A percentile compares a stretch with the other conserved stretches of the same genome.
Conservation (phyloP, 192 early-diverging fungal species). For the Backusella westeae region DNA sequence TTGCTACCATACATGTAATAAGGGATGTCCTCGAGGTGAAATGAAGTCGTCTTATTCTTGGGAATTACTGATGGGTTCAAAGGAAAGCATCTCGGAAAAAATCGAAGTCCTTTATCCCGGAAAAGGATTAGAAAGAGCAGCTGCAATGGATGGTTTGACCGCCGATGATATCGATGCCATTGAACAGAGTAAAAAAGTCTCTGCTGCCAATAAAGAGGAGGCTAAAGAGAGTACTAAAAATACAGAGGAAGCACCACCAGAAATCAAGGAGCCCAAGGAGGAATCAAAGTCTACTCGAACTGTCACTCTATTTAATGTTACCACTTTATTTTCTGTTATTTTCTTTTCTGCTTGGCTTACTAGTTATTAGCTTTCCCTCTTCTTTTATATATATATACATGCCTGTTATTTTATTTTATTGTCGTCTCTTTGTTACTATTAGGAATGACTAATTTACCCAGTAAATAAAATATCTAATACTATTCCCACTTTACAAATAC, state of each 20-base stretch:
- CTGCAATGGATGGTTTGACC: constrained; percentile 9
- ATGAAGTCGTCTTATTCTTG: constrained; percentile 33
- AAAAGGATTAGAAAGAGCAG: constrained; percentile 10
- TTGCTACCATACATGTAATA: constrained; percentile 44
- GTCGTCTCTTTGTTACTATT: not conserved
- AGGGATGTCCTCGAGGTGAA: constrained; percentile 33
- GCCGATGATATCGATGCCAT: not conserved
- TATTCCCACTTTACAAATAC: too few species aligned
- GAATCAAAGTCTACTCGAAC: not conserved
- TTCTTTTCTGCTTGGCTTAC: not conserved
- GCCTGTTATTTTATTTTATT: not conserved
- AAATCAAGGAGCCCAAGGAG: not conserved
- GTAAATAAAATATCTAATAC: too few species aligned
- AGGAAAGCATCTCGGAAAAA: not conserved
- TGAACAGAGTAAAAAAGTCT: not conserved
- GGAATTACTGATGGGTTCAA: constrained; percentile 22
- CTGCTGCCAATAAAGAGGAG: not conserved
- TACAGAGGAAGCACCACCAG: not conserved
- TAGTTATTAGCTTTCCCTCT: not conserved
- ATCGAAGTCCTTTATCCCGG: constrained; percentile 26
- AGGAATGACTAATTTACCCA: too few species aligned
- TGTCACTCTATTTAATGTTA: not conserved
- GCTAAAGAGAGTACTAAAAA: not conserved
- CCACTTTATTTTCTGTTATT: not conserved
- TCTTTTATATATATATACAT: not conserved